Base-by-base conservation (phyloP, 2,329 filamentous ascomycete species). In the Coleophoma cylindrospora region DNA sequence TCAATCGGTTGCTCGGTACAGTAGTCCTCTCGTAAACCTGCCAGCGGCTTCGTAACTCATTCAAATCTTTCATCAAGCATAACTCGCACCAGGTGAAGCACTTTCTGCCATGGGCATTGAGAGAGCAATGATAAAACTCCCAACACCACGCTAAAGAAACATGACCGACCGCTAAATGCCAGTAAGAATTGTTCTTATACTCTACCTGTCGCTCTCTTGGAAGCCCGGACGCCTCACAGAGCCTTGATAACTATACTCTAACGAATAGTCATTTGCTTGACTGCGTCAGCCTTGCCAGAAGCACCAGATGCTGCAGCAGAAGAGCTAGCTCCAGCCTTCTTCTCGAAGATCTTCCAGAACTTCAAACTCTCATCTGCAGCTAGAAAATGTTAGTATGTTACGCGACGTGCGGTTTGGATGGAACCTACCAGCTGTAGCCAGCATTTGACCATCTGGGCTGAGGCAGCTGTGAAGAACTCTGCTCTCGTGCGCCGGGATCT, bases 331-430 rank as follows among this genome's bases (percentile, higher is more conserved):
- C 90, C 91, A 15, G 91, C 77, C 82, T 96, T 97, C 82, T 96
- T 96, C 80, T 99, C 94, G 66, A 99, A 99, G 62, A 99, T 80
- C 84, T 99, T 99, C 94, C 94, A 99, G 80, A 99, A 99, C 76
- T 99, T 99, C 70, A 99, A 79, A 66, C 87, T 92, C 78, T 99
- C 94, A 64, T 99, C 94, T 36, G 92, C 91, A 61, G 92, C 89
- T 83, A 56, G 33, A 47, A 36, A 7, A 47, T 41, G 53, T 68
- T 61, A 70, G 68, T 56, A 58, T 58, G 47, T 51, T 50, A 49
- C 45, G 22, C 46, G 11, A 40, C 19, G 32, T 37, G 19, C 37
- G 40, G 27, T 19, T 15, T 32, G 17, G 14, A 34, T 19, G 40
- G 27, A 49, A 69, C 79, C 74, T 72, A 84, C 81, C 86, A 53